These are phyloP conservation scores for Sporothrix globosa DNA, from an alignment of 2,329 filamentous ascomycete genomes.

Conservation along the genomic window DNA sequence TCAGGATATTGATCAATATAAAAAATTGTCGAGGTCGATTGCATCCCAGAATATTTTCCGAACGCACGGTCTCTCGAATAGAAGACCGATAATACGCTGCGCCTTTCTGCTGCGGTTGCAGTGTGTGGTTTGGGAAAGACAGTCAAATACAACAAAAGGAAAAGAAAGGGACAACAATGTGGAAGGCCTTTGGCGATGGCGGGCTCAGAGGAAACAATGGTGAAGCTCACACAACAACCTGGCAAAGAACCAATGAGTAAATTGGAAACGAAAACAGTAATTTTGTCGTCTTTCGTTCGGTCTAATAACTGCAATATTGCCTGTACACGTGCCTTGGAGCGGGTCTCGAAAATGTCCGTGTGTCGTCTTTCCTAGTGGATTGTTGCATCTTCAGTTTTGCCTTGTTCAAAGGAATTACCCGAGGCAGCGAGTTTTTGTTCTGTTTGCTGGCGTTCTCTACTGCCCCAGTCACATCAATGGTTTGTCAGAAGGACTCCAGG, in stretches of 20 bases:
- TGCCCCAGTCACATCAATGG: neutral
- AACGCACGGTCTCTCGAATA: conserved; percentile 19
- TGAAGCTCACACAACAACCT: neutral
- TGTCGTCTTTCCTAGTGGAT: neutral
- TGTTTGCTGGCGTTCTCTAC: neutral
- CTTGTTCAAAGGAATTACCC: conserved; percentile 13
- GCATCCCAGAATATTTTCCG: neutral
- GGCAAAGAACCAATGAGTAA: neutral
- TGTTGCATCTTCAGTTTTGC: neutral
- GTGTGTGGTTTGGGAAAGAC: neutral
- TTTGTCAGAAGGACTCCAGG: neutral
- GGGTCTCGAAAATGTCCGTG: neutral
- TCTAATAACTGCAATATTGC: neutral
- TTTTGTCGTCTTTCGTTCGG: neutral
- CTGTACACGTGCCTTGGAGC: neutral
- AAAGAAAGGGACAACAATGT: neutral
- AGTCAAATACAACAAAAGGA: neutral
- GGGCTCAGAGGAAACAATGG: neutral
- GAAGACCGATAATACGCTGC: neutral
- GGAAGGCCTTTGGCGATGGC: neutral
- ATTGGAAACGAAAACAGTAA: conserved; percentile 20
- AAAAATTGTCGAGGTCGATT: neutral
- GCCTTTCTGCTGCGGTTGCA: neutral
- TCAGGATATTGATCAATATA: conserved; percentile 21
- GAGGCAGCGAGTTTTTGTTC: conserved; percentile 15